These are phyloP conservation scores for Gossypium stocksii DNA, from an alignment of 345 rosid genomes.

Conservation along the genomic window DNA sequence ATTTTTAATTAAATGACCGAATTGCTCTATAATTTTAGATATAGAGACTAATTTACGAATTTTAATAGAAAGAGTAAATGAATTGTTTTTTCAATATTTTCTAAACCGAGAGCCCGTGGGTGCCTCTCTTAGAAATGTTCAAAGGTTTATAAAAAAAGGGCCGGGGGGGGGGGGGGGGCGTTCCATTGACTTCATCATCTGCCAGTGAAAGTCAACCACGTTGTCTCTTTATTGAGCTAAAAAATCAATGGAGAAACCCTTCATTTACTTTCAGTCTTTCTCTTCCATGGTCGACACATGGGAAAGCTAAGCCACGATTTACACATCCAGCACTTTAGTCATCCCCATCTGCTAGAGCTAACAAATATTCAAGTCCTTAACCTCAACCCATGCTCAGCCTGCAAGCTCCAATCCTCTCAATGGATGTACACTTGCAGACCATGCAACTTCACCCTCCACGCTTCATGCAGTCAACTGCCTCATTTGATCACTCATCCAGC, in stretches of 20 bases:
- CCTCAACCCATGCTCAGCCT: constrained; percentile 35
- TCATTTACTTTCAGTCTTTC: neutral
- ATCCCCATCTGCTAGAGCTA: constrained; percentile 50
- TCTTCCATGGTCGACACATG: constrained; percentile 25
- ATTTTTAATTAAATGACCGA: too few relatives aligned
- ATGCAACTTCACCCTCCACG: constrained; percentile 55
- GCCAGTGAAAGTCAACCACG: neutral
- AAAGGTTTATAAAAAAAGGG: neutral
- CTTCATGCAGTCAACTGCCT: constrained; percentile 51
- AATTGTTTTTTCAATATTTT: too few relatives aligned
- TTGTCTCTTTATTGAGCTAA: neutral
- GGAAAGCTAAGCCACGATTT: constrained; percentile 40
- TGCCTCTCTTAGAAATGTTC: neutral
- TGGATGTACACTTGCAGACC: constrained; percentile 47
- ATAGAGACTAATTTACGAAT: too few relatives aligned
- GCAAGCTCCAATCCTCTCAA: constrained; percentile 28
- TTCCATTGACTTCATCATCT: neutral
- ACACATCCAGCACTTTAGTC: constrained; percentile 46
- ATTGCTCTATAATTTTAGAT: too few relatives aligned
- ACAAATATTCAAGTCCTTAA: constrained; percentile 23
- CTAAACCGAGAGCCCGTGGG: too few relatives aligned
- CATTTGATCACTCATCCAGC: constrained; percentile 49
- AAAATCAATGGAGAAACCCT: neutral
- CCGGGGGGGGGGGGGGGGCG: neutral
- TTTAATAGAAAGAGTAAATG: too few relatives aligned